A percentile compares a stretch with the other conserved stretches of the same genome.
Conservation (phyloP, 2,329 filamentous ascomycete genomes). For the Byssothecium circinans region DNA sequence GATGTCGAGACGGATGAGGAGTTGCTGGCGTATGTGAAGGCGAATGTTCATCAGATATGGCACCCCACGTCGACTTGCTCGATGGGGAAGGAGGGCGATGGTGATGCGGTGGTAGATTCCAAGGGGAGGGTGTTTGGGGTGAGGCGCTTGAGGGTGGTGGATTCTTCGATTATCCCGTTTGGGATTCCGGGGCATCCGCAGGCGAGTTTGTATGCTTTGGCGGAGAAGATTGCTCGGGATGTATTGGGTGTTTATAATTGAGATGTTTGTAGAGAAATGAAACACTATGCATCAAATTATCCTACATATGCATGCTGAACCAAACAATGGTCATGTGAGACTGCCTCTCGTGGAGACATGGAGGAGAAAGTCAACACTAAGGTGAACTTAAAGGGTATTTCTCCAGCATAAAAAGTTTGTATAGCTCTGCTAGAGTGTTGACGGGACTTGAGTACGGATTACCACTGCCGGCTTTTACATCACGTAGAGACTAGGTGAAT, state of each 20-base stretch:
- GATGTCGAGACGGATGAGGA: slow-evolving; percentile 27
- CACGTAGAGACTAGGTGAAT: too few species aligned
- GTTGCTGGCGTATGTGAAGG: slow-evolving; percentile 23
- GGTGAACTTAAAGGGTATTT: too few species aligned
- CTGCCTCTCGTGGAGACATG: too few species aligned
- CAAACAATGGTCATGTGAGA: too few species aligned
- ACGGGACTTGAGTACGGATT: too few species aligned
- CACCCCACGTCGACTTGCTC: slow-evolving; percentile 31
- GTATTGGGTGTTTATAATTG: slow-evolving; percentile 10
- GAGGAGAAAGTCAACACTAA: too few species aligned
- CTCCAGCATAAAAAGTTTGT: too few species aligned
- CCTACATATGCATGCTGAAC: too few species aligned
- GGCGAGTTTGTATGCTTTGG: slow-evolving; percentile 25
- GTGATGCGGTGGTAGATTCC: slow-evolving; percentile 39
- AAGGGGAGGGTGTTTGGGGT: slow-evolving; percentile 40
- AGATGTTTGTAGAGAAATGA: too few species aligned
- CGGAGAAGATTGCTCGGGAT: slow-evolving; percentile 38
- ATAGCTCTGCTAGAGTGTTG: too few species aligned
- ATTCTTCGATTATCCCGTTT: slow-evolving; percentile 38
- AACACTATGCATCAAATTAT: too few species aligned
- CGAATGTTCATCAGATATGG: slow-evolving; percentile 20
- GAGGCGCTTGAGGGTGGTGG: slow-evolving; percentile 37
- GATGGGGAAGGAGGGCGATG: slow-evolving; percentile 35
- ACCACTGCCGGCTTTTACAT: too few species aligned
- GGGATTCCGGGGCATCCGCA: slow-evolving; percentile 37